phyloP scores from a whole-genome alignment of 148 eudicot species.

The Chenopodium suecicum region DNA sequence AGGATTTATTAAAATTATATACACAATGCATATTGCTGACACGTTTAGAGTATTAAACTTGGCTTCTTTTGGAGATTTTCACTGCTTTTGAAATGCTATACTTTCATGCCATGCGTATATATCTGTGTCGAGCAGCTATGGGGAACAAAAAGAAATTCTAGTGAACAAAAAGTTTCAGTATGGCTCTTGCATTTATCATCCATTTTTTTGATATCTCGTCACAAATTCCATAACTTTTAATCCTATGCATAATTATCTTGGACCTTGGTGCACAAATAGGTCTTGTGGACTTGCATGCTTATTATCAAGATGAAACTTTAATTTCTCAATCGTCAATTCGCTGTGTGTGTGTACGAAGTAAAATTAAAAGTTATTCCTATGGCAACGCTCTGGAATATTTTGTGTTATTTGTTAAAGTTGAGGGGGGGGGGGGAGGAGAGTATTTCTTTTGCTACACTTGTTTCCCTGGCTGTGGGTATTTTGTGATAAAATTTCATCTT shows the following conservation, averaged over 20 bases:
- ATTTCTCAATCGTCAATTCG: no score
- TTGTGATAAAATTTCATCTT: not conserved
- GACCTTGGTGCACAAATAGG: not conserved
- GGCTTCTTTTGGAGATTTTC: not conserved
- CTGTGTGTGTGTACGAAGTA: no score
- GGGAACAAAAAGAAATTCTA: not conserved
- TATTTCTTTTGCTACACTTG: not conserved
- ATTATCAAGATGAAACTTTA: not conserved
- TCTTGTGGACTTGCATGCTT: not conserved
- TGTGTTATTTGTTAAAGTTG: not conserved
- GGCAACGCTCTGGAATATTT: not conserved
- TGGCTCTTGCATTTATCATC: not conserved
- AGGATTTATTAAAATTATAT: not conserved
- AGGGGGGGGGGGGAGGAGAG: no score
- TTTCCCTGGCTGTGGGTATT: not conserved
- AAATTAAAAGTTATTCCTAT: not conserved
- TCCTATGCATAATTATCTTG: not conserved
- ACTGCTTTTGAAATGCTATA: not conserved
- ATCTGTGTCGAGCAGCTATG: no score
- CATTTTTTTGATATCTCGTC: not conserved
- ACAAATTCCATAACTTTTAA: not conserved
- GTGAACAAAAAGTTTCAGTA: not conserved
- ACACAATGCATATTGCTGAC: not conserved
- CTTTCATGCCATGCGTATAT: not conserved
- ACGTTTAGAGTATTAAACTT: not conserved